Base-by-base conservation (phyloP, 805 yeast genomes). In the Teunomyces kruisii region DNA sequence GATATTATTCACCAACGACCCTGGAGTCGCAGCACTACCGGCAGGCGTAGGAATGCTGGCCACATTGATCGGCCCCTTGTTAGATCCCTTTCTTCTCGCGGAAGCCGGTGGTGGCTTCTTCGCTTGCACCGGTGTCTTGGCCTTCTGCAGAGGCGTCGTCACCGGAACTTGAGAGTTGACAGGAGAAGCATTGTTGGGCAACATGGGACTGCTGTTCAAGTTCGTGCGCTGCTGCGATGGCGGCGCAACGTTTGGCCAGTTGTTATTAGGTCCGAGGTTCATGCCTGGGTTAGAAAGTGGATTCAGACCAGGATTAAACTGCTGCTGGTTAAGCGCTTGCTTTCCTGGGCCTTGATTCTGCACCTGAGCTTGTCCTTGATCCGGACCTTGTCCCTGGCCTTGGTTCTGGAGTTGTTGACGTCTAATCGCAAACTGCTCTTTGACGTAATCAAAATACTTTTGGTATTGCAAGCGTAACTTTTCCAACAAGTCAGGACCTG, bases 381-480 rank as follows among this genome's bases (percentile, higher is more conserved):
- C 50, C n/a, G 32, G 22, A 2, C 32, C 41, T 28, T 14, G 27
- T 8, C 17, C 37, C 32, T 29, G 41, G 15, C 31, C 74, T 33
- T 59, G 62, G 26, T 59, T 58, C 38, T 60, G 61, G 42, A 62
- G 50, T 39, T 72, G 75, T 46, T 68, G 68, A 42, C 67, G 60
- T 45, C 72, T 64, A 5, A 61, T 51, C 22, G 65, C 58, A 46
- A 80, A 58, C 51, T 81, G 88, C 29, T 84, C 88, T 48, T 81
- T 80, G 51, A 89, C 89, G 62, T 80, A 86, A 42, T 80, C 81
- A 67, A 86, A 82, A 58, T 85, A 89, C 58, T 83, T 80, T 44
- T 83, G 86, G 45, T 87, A 82, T 55, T 89, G 95, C 39, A 74
- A 68, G 49, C 84, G 81, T 45, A 89, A 76, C 62, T 83, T 84